phyloP scores from a whole-genome alignment of 495 filamentous ascomycete genomes.

The Annulohypoxylon moriforme region DNA sequence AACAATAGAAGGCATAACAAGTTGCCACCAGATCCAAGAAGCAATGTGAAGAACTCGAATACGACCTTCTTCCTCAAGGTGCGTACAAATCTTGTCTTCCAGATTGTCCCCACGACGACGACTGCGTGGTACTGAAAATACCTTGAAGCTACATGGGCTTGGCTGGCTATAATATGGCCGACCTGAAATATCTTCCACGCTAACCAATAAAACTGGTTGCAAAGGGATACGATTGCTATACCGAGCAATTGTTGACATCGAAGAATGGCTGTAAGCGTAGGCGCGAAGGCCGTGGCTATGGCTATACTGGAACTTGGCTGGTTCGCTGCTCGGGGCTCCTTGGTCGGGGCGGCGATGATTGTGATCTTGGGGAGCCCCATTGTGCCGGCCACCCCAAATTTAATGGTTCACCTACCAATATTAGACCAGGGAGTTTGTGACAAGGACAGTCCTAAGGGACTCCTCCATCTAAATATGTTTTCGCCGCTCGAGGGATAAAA shows the following conservation, averaged over 20 bases:
- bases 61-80: slow-evolving; percentile 54
- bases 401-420: background rate
- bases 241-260: slow-evolving; percentile 49
- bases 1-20: slow-evolving; percentile 56
- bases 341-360: slow-evolving; percentile 50
- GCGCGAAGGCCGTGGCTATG: slow-evolving; percentile 38
- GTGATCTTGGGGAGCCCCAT: slow-evolving; percentile 39
- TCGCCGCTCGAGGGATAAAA: slow-evolving; percentile 9
- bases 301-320: slow-evolving; percentile 39
- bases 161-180: slow-evolving; percentile 36
- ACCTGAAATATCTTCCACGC: slow-evolving; percentile 28
- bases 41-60: slow-evolving; percentile 56
- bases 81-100: slow-evolving; percentile 47
- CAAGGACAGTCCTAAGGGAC: background rate
- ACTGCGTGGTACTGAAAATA: slow-evolving; percentile 19
- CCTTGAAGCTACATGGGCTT: slow-evolving; percentile 23
- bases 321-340: slow-evolving; percentile 39
- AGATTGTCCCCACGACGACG: slow-evolving; percentile 29
- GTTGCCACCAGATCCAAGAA: slow-evolving; percentile 57
- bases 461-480: slow-evolving; percentile 8
- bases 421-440: background rate
- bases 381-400: background rate
- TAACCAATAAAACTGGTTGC: slow-evolving; percentile 43
- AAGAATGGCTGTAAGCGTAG: slow-evolving; percentile 44
- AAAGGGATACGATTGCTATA: slow-evolving; percentile 40